Evolutionary conservation across 2,329 filamentous ascomycete genomes (phyloP), one percentile per base, ranked within the genome.

Genomic region (Spiromastix sp.): DNA sequence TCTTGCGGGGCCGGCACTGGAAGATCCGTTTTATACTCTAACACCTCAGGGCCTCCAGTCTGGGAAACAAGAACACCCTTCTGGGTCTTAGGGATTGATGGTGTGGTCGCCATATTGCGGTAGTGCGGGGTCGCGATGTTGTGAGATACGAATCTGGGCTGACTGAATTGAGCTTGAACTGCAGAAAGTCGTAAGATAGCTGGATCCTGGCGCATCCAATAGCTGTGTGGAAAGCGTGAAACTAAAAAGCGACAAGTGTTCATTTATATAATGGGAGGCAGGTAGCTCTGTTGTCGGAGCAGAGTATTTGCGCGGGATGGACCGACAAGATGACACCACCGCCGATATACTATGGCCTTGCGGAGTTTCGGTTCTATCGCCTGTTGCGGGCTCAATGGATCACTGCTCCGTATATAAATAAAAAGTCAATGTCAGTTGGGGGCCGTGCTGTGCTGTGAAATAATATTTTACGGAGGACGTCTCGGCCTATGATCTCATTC

Each of bases 21-120:
- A 3, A 85, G 56, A 51, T 85, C 74, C 12, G 74, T 75, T 50
- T 71, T 79, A 59, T 80, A 77, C 50, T 85, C 65, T 13, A 89
- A 64, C 15, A 85, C 81, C 29, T 85, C 81, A 1, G 71, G 67
- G 6, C 78, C 81, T 41, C 83, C 83, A 13, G 69, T 82, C 65
- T 81, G 76, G 48, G 80, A 73, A 47, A 86, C 74, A 30, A 79
- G 64, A 42, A 93, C 68, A 39, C 76, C 82, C 51, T 80, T 79
- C 80, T 85, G 85, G 25, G 73, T 79, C 42, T 68, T 67, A 15
- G 79, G 79, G 30, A 79, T 46, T 22, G 65, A 56, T 39, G 63
- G 63, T 25, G 39, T 52, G 42, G 59, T 60, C n/a, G 64, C 52
- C 61, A 69, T 35, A 32, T 17, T 36, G 17, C 22, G 13, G 24